Conservation (phyloP, 1,284 basidiomycete genomes). For the Chalciporus sp. region DNA sequence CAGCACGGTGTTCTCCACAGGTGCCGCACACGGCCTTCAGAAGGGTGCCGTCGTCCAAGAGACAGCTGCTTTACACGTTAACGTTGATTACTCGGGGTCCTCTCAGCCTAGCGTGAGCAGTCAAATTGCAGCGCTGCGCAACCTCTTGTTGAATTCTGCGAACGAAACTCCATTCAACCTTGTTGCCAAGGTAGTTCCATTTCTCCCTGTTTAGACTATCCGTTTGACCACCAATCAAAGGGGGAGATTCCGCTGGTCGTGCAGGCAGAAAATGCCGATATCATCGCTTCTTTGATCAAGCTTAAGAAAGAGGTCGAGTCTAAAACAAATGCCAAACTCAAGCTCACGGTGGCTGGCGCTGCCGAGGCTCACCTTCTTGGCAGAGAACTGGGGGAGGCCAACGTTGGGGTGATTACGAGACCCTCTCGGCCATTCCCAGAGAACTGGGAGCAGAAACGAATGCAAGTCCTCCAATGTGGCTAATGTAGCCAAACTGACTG, state of each 20-base stretch:
- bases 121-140: constrained; percentile 66
- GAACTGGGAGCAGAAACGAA: constrained; percentile 57
- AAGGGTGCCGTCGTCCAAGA: constrained; percentile 70
- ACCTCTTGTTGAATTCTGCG: constrained; percentile 53
- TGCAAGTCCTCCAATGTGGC: constrained; percentile 36
- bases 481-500: constrained; percentile 2
- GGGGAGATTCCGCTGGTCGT: constrained; percentile 63
- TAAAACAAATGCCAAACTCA: constrained; percentile 39
- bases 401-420: constrained; percentile 75
- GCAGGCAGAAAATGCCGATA: constrained; percentile 63
- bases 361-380: constrained; percentile 80
- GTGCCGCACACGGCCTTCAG: constrained; percentile 63
- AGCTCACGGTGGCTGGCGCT: constrained; percentile 68
- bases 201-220: constrained; percentile 2
- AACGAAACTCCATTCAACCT: constrained; percentile 55
- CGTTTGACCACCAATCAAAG: constrained; percentile 23
- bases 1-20: constrained; percentile 65
- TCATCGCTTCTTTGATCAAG: constrained; percentile 79
- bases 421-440: constrained; percentile 61
- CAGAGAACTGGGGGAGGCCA: constrained; percentile 67
- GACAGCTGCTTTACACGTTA: constrained; percentile 72
- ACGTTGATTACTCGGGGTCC: constrained; percentile 47
- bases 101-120: constrained; percentile 56
- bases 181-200: constrained; percentile 39
- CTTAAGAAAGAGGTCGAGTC: constrained; percentile 76